phyloP scores from a whole-genome alignment of 768 basidiomycete species.

The Dendrothele bispora region DNA sequence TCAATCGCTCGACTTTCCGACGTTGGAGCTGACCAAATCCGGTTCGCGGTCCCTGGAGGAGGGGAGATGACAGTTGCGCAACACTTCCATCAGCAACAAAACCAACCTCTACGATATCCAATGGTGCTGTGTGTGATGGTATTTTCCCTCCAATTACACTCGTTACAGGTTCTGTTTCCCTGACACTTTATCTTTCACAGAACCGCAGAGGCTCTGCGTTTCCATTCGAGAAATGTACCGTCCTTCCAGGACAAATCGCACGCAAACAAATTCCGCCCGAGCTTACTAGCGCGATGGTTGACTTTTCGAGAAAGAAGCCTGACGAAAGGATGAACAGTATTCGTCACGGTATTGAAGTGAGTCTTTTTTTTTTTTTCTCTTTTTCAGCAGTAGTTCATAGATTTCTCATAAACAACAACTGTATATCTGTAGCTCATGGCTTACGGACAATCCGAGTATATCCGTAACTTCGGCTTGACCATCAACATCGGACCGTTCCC shows the following conservation, averaged over 20 bases:
- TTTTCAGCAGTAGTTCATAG: neutral
- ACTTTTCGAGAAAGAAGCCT: slow-evolving; percentile 68
- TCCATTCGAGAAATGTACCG: slow-evolving; percentile 66
- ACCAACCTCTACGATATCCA: slow-evolving; percentile 42
- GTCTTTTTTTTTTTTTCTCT: neutral
- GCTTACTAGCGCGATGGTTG: slow-evolving; percentile 59
- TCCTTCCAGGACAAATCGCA: slow-evolving; percentile 68
- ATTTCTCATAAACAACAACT: neutral
- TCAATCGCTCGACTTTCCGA: slow-evolving; percentile 52
- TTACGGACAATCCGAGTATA: slow-evolving; percentile 42
- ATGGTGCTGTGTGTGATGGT: slow-evolving; percentile 60
- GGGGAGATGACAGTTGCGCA: slow-evolving; percentile 43
- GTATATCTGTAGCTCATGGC: slow-evolving; percentile 37
- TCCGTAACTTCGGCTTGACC: slow-evolving; percentile 40
- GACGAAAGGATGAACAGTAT: slow-evolving; percentile 57
- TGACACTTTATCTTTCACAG: slow-evolving; percentile 35
- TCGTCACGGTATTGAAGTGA: slow-evolving; percentile 50
- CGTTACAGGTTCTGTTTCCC: slow-evolving; percentile 1
- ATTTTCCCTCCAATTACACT: slow-evolving; percentile 2
- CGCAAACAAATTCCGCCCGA: slow-evolving; percentile 70
- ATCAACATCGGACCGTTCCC: slow-evolving; percentile 36
- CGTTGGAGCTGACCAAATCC: slow-evolving; percentile 45
- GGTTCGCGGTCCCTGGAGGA: slow-evolving; percentile 52
- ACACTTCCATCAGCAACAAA: slow-evolving; percentile 21
- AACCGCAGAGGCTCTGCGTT: slow-evolving; percentile 60